These are phyloP conservation scores for Aspergillus neoniger DNA, from an alignment of 2,329 filamentous ascomycete species.

Conservation along the genomic window DNA sequence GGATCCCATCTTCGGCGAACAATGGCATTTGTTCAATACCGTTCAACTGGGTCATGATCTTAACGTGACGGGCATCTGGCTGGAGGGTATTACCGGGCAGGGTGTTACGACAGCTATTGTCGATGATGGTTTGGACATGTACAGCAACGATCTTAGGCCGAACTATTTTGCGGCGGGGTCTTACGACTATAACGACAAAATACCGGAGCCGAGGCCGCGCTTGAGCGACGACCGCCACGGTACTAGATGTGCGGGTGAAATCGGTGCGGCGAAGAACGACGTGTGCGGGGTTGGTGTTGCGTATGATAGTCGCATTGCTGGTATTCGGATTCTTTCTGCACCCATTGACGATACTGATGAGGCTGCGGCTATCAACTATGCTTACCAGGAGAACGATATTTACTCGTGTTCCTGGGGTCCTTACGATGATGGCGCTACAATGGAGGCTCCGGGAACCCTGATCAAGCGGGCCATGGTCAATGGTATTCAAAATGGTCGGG, in stretches of 20 bases:
- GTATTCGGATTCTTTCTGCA: conserved; percentile 88
- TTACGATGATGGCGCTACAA: conserved; percentile 86
- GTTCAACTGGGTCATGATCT: conserved; percentile 82
- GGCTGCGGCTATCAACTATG: conserved; percentile 88
- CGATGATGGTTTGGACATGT: conserved; percentile 94
- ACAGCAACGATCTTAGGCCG: conserved; percentile 85
- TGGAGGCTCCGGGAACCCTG: conserved; percentile 89
- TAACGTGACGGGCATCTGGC: conserved; percentile 93
- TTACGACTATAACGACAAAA: conserved; percentile 92
- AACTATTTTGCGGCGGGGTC: conserved; percentile 95
- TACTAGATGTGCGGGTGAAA: conserved; percentile 91
- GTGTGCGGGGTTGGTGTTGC: conserved; percentile 95
- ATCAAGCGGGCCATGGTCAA: conserved; percentile 91
- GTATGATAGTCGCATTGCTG: conserved; percentile 86
- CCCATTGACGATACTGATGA: conserved; percentile 91
- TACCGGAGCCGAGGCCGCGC: conserved; percentile 75
- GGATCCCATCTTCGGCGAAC: conserved; percentile 89
- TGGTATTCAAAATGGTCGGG: conserved; percentile 83
- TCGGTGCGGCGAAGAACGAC: conserved; percentile 87
- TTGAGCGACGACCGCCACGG: conserved; percentile 85
- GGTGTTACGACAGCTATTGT: conserved; percentile 91
- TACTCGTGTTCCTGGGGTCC: conserved; percentile 99
- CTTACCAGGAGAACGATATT: conserved; percentile 87
- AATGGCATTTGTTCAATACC: conserved; percentile 94
- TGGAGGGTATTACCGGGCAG: conserved; percentile 84